Conservation (phyloP, 2,329 filamentous ascomycete species). For the Monosporascus cannonballus region DNA sequence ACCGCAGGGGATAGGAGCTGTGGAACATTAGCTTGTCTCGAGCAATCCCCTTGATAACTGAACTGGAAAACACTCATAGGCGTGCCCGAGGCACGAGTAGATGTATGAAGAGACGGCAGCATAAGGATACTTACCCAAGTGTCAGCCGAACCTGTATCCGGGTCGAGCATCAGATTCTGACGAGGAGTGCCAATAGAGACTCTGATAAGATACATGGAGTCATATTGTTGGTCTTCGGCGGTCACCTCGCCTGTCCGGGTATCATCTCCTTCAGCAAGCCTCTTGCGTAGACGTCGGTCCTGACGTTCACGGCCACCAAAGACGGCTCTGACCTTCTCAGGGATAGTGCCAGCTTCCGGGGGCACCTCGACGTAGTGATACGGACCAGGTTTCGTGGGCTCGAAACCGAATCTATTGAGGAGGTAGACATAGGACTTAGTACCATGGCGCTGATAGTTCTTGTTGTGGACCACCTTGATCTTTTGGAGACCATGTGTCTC, state of each 20-base stretch:
- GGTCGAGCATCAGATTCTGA: conserved; percentile 57
- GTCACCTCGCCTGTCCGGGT: conserved; percentile 42
- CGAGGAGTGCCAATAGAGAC: conserved; percentile 59
- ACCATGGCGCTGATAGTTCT: conserved; percentile 52
- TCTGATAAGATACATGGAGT: conserved; percentile 55
- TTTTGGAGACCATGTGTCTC: conserved; percentile 33
- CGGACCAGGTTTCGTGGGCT: conserved; percentile 56
- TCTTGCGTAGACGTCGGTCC: conserved; percentile 43
- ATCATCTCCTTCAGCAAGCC: conserved; percentile 25
- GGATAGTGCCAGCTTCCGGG: conserved; percentile 40
- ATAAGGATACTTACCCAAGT: conserved; percentile 49
- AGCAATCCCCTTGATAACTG: not conserved
- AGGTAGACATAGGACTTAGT: conserved; percentile 57
- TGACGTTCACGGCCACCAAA: conserved; percentile 43
- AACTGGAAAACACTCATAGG: no score
- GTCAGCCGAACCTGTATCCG: conserved; percentile 67
- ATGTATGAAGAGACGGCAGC: not conserved
- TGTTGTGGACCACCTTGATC: conserved; percentile 48
- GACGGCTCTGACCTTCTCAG: conserved; percentile 32
- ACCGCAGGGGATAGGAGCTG: conserved; percentile 52
- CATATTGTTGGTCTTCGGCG: conserved; percentile 61
- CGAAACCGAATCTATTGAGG: conserved; percentile 57
- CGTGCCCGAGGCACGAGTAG: no score
- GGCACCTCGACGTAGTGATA: conserved; percentile 47
- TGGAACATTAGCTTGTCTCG: conserved; percentile 1